Percentiles rank a stretch among this genome's conserved stretches.
Conservation (phyloP, 495 filamentous ascomycete species). For the Xylaria longipes region DNA sequence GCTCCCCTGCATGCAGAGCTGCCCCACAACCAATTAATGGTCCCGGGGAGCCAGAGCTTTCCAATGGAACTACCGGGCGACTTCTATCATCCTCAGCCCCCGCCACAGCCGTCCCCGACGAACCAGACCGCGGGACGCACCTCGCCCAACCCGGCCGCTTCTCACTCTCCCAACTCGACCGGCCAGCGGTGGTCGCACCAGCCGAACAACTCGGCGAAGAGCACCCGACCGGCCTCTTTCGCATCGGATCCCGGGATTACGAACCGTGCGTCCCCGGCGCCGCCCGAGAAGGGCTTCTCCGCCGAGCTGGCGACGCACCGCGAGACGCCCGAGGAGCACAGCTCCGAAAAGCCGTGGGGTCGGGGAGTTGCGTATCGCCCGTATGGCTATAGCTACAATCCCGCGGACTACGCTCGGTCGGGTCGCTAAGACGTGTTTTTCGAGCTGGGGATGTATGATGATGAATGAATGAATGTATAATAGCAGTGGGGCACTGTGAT, state of each 20-base stretch:
- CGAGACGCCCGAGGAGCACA: constrained; percentile 51
- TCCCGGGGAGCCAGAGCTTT: constrained; percentile 29
- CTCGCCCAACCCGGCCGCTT: constrained; percentile 40
- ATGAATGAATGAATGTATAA: constrained; percentile 10
- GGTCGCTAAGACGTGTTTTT: constrained; percentile 16
- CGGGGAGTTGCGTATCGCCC: constrained; percentile 27
- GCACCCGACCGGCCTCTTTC: constrained; percentile 44
- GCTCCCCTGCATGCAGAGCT: constrained; percentile 34
- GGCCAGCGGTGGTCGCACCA: constrained; percentile 41
- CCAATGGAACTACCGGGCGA: constrained; percentile 56
- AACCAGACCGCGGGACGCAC: constrained; percentile 28
- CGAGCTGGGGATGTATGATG: background rate
- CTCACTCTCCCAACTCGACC: constrained; percentile 36
- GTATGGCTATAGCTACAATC: constrained; percentile 49
- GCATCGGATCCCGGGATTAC: constrained; percentile 37
- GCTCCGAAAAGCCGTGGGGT: constrained; percentile 31
- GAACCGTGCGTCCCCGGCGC: constrained; percentile 41
- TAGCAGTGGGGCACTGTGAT: background rate
- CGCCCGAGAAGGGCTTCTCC: constrained; percentile 45
- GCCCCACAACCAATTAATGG: constrained; percentile 16
- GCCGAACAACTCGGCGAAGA: constrained; percentile 37
- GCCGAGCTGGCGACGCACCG: constrained; percentile 45
- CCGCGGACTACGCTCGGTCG: constrained; percentile 49
- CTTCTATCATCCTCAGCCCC: constrained; percentile 43
- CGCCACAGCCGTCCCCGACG: constrained; percentile 33